Percentiles rank a stretch among this genome's conserved stretches.
phyloP scores from a whole-genome alignment of 306 rosid genomes.

The Medicago lupulina region DNA sequence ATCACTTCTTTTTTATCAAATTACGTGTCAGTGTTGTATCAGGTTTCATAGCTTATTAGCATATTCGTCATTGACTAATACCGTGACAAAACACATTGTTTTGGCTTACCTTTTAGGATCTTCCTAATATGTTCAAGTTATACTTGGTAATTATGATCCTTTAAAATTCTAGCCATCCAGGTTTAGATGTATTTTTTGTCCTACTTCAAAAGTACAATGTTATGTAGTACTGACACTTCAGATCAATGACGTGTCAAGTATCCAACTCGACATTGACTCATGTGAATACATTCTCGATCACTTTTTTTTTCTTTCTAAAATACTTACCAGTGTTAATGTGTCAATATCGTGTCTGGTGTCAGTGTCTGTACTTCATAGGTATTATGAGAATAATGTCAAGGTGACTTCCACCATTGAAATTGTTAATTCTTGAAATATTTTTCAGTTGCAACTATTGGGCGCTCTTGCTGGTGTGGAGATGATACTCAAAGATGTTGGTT shows the following conservation, averaged over 20 bases:
- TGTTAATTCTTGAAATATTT: slow-evolving; percentile 19
- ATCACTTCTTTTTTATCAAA: neutral
- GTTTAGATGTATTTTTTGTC: slow-evolving; percentile 10
- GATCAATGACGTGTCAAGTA: neutral
- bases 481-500: slow-evolving; percentile 93
- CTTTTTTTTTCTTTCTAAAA: neutral
- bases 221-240: neutral
- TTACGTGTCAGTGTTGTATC: neutral
- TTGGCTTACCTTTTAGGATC: too few relatives aligned
- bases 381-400: neutral
- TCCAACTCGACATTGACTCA: neutral
- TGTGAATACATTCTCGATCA: neutral
- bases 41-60: neutral
- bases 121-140: too few relatives aligned
- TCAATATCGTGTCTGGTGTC: neutral
- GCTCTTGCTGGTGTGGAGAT: slow-evolving; percentile 99
- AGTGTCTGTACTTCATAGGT: neutral
- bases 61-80: neutral
- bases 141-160: too few relatives aligned
- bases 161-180: too few relatives aligned
- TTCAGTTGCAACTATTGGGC: slow-evolving; percentile 95
- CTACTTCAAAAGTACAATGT: neutral
- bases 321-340: neutral
- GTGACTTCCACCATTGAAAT: neutral
- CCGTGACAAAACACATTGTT: too few relatives aligned